Evolutionary conservation across 2,329 filamentous ascomycete species (phyloP), one percentile per base, ranked within the genome.

Genomic region (Ceratocystis ficicola): DNA sequence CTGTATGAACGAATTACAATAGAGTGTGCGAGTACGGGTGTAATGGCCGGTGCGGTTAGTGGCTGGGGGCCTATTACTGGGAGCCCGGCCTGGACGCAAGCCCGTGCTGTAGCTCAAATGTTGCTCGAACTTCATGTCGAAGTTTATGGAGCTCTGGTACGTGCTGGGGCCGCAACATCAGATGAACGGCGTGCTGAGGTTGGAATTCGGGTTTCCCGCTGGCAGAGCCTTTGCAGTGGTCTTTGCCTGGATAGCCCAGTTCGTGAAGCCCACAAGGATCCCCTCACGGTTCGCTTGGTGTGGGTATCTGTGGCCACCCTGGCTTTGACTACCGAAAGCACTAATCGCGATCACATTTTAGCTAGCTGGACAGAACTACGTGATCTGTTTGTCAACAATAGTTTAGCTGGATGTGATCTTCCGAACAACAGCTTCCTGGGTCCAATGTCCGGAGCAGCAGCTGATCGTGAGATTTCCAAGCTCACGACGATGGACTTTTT

Each of bases 401-500:
- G 75, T 1, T 70, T 75, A 0, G 70, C 75, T 2, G 75, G 78
- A 0, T 82, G 89, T 12, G 77, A 80, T 44, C 78, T 97, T 0
- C 83, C 87, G 3, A 97, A 99, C 74, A 97, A 96, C 72, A 83
- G 85, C 1, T 83, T 92, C 22, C 95, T 99, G 86, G 85, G 90
- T 0, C 89, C 94, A 69, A 83, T 99, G 62, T 96, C 93, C 0
- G 77, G 85, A 1, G 81, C 83, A n/a, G 89, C 90, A 0, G 86
- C 94, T 6, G 92, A 97, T 69, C 86, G 90, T 65, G 93, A 99
- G 73, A 87, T 96, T 30, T 93, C 90, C 12, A 91, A 92, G 71
- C 81, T 97, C 44, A 96, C 90, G 15, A 97, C 93, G 0, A 94
- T 95, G 83, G 93, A 96, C 72, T 97, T 97, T 74, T 97, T 99